Conservation (phyloP, 129 eudicot genomes). For the Helichrysum umbraculigerum region DNA sequence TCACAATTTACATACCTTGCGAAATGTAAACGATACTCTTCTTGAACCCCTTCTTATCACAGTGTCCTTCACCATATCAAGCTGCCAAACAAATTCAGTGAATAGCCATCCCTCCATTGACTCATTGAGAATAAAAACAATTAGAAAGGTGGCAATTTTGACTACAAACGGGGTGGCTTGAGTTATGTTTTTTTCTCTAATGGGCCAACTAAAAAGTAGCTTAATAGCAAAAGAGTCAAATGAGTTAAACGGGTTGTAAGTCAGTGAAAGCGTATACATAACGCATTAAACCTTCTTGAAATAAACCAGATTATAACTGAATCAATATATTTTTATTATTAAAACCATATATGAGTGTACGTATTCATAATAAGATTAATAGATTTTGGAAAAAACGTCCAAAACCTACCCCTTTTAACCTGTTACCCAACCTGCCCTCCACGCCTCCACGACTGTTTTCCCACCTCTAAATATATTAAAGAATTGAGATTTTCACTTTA, state of each 20-base stretch:
- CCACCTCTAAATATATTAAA: neutral
- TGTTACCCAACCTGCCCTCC: neutral
- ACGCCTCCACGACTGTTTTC: neutral
- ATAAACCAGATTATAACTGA: no score
- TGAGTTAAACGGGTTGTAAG: neutral
- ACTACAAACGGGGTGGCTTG: neutral
- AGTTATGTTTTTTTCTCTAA: neutral
- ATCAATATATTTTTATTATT: no score
- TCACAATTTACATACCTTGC: conserved; percentile 58
- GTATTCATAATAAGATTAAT: no score
- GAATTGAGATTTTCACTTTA: neutral
- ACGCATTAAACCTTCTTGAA: neutral
- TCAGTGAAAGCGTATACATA: neutral
- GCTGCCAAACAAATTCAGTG: conserved; percentile 36
- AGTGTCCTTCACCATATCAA: conserved; percentile 70
- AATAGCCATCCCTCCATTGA: neutral
- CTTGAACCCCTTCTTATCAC: conserved; percentile 63
- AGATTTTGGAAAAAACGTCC: no score
- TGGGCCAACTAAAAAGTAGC: neutral
- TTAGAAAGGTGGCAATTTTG: neutral
- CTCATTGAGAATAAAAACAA: neutral
- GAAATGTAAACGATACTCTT: conserved; percentile 92
- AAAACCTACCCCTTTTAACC: no score
- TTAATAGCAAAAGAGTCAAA: neutral
- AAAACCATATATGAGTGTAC: no score